Conservation (phyloP, 2,329 filamentous ascomycete genomes). For the Venturia asperata region DNA sequence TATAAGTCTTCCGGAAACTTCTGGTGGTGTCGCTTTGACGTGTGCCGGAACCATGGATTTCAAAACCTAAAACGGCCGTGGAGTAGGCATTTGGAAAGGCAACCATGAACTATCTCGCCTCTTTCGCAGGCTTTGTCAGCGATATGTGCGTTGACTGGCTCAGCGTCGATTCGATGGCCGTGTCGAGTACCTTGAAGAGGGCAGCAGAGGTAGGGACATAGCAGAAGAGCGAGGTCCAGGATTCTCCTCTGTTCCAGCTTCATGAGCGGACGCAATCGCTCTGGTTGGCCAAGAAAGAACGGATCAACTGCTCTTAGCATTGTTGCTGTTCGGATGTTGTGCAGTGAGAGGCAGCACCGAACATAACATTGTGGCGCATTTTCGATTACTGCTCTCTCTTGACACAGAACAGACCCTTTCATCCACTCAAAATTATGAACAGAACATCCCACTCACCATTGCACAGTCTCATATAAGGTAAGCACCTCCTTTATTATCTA, state of each 20-base stretch:
- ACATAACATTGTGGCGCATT: neutral
- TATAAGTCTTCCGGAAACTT: neutral
- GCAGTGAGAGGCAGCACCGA: neutral
- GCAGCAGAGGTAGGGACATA: neutral
- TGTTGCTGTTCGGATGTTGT: neutral
- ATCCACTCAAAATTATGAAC: neutral
- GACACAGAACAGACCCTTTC: neutral
- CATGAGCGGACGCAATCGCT: neutral
- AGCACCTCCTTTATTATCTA: neutral
- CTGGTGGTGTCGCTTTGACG: neutral
- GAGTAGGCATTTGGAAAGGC: neutral
- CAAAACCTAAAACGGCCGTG: neutral
- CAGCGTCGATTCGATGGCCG: neutral
- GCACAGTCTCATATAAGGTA: neutral
- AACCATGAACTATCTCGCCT: neutral
- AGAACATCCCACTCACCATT: neutral
- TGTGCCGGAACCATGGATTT: neutral
- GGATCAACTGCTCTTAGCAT: neutral
- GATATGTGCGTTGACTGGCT: neutral
- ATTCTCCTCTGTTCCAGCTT: neutral
- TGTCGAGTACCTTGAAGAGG: neutral
- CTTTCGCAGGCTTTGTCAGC: neutral
- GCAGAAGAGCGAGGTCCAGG: neutral
- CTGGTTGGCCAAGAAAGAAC: neutral
- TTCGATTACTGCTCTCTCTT: neutral